Conservation (phyloP, 2,329 filamentous ascomycete species). For the Fusarium zealandicum region DNA sequence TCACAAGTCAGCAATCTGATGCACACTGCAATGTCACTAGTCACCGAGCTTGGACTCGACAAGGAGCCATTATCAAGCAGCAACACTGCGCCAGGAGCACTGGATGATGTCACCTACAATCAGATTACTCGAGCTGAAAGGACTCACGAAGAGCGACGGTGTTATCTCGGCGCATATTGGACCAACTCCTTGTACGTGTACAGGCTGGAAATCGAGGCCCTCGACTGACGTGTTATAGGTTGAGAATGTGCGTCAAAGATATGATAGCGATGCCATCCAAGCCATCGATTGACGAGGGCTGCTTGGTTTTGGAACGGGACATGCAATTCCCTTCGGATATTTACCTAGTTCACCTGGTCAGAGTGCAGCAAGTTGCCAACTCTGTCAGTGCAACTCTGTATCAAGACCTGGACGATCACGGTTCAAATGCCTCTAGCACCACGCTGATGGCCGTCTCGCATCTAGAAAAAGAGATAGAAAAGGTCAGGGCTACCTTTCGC, state of each 20-base stretch:
- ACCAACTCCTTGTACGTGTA: constrained; percentile 12
- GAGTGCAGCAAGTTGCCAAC: constrained; percentile 1
- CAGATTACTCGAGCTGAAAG: neutral
- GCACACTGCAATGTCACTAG: constrained; percentile 17
- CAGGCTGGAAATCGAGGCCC: too few species aligned
- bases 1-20: constrained; percentile 12
- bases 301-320: neutral
- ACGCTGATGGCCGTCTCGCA: neutral
- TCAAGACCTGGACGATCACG: neutral
- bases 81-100: neutral
- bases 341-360: constrained; percentile 2
- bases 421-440: neutral
- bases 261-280: neutral
- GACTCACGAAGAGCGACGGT: constrained; percentile 5
- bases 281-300: neutral
- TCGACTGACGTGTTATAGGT: too few species aligned
- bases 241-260: neutral
- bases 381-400: neutral
- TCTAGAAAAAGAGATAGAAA: constrained; percentile 17
- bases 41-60: constrained; percentile 6
- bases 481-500: neutral
- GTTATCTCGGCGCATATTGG: constrained; percentile 17
- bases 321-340: constrained; percentile 2
- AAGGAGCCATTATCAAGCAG: neutral
- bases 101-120: neutral